Conservation (phyloP, 257 asterid genomes). For the Prunella vulgaris region DNA sequence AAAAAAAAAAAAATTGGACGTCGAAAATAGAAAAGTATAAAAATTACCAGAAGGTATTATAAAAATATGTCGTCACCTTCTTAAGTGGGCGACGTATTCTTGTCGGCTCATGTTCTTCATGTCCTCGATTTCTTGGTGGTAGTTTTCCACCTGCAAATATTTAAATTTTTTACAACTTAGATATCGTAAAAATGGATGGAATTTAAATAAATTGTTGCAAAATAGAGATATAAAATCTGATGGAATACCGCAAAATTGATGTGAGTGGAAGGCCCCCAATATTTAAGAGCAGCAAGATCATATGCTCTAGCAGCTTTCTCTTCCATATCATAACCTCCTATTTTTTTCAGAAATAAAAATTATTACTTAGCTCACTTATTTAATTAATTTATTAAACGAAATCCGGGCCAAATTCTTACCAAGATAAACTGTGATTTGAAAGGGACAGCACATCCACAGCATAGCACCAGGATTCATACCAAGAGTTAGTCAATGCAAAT, state of each 20-base stretch:
- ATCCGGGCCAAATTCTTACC: constrained; percentile 45
- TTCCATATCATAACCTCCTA: constrained; percentile 95
- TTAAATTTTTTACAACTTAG: neutral
- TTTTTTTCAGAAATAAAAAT: neutral
- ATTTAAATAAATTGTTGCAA: neutral
- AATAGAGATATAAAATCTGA: neutral
- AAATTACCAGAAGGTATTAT: no score
- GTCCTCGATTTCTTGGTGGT: constrained; percentile 74
- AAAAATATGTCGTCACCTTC: constrained; percentile 46
- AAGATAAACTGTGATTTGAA: constrained; percentile 59
- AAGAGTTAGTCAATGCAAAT: constrained; percentile 32
- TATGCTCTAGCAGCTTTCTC: constrained; percentile 97
- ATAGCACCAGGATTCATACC: constrained; percentile 27
- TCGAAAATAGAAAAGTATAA: no score
- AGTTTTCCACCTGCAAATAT: constrained; percentile 54
- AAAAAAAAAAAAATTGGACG: no score
- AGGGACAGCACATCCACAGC: constrained; percentile 37
- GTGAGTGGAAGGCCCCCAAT: constrained; percentile 92
- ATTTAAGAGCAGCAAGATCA: constrained; percentile 92
- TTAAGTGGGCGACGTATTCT: constrained; percentile 77
- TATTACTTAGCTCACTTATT: neutral
- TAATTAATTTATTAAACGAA: neutral
- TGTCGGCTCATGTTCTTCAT: constrained; percentile 91
- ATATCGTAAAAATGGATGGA: neutral
- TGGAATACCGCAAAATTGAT: constrained; percentile 60